phyloP scores from a whole-genome alignment of 495 filamentous ascomycete genomes.

The Bacidia rubella region DNA sequence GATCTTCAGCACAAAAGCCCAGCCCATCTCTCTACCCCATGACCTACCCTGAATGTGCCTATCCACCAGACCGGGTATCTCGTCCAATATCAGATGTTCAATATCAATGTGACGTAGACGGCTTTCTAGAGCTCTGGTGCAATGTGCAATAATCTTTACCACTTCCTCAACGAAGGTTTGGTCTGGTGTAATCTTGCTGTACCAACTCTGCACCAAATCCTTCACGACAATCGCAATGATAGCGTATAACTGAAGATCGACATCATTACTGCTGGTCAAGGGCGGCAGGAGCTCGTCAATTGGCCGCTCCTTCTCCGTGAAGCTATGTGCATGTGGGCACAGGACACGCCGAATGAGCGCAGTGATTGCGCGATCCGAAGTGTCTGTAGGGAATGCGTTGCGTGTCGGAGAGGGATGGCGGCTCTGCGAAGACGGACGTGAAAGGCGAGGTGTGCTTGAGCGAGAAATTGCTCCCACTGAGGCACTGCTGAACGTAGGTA shows the following conservation, averaged over 20 bases:
- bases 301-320: conserved; percentile 32
- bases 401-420: conserved; percentile 19
- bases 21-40: background rate
- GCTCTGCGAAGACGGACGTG: conserved; percentile 25
- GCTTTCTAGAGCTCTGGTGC: conserved; percentile 74
- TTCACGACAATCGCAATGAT: conserved; percentile 75
- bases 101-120: conserved; percentile 70
- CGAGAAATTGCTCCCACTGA: conserved; percentile 25
- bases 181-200: conserved; percentile 80
- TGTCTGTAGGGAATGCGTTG: conserved; percentile 25
- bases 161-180: conserved; percentile 75
- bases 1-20: conserved; percentile 5
- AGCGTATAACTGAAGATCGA: conserved; percentile 86
- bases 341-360: conserved; percentile 52
- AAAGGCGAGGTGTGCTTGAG: conserved; percentile 21
- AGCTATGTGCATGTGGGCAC: conserved; percentile 38
- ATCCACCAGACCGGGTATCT: conserved; percentile 70
- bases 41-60: conserved; percentile 64
- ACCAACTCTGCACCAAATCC: conserved; percentile 88
- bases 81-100: conserved; percentile 72
- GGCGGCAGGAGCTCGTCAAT: conserved; percentile 77
- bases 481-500: conserved; percentile 27
- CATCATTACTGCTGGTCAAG: conserved; percentile 80
- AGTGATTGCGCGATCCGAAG: conserved; percentile 43
- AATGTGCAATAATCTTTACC: conserved; percentile 77